These are phyloP conservation scores for Beauveria sp. DNA, from an alignment of 2,329 filamentous ascomycete genomes.

Conservation along the genomic window DNA sequence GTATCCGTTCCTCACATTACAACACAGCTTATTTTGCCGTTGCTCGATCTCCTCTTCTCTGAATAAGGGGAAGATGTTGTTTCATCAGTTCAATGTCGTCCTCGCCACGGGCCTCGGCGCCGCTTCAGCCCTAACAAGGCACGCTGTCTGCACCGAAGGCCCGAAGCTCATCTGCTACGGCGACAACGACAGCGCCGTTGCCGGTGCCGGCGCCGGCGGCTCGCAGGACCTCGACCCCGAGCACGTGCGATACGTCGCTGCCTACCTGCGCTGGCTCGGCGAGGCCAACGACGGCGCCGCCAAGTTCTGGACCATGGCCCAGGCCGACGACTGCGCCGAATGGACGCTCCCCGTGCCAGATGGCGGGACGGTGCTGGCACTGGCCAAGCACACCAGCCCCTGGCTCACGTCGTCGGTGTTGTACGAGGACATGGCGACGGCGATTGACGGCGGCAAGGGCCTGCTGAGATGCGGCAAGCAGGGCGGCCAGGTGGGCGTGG, in stretches of 20 bases:
- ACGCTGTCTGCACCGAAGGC: not conserved
- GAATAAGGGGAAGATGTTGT: not conserved
- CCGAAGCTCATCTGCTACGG: not conserved
- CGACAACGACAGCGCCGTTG: not conserved
- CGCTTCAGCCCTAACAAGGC: not conserved
- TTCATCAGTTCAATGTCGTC: not conserved
- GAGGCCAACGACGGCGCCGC: conserved; percentile 1
- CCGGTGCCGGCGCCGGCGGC: not conserved
- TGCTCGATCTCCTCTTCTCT: too few relatives aligned
- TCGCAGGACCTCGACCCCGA: not conserved
- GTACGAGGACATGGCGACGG: conserved; percentile 20
- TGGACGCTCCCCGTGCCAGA: conserved; percentile 15
- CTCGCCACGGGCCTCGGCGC: not conserved
- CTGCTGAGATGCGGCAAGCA: not conserved
- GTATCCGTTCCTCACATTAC: too few relatives aligned
- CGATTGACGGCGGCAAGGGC: conserved; percentile 12
- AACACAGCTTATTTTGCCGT: too few relatives aligned
- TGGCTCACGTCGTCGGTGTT: conserved; percentile 17
- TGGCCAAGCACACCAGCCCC: conserved; percentile 20
- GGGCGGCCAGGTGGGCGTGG: not conserved
- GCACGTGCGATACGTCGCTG: conserved; percentile 16
- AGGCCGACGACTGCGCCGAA: conserved; percentile 17
- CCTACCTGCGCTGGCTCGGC: conserved; percentile 14
- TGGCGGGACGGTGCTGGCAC: conserved; percentile 14
- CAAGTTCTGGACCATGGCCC: conserved; percentile 14